These are phyloP conservation scores for Thymus quinquecostatus DNA, from an alignment of 257 asterid species.

Conservation along the genomic window DNA sequence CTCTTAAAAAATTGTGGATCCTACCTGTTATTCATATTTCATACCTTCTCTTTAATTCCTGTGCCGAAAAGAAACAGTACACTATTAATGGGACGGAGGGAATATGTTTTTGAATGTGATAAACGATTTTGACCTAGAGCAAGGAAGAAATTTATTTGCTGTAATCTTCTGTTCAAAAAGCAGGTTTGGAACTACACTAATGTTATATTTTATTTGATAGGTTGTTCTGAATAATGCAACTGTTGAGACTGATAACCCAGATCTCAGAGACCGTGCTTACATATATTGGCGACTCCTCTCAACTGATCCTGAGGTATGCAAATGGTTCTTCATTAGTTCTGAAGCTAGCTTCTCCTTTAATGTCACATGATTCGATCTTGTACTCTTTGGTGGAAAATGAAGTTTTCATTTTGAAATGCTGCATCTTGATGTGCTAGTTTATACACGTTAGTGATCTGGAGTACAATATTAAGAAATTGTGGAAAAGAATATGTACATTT, in stretches of 20 bases:
- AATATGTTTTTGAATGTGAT: constrained; percentile 20
- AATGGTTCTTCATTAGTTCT: constrained; percentile 20
- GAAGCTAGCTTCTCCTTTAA: constrained; percentile 22
- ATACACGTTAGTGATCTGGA: constrained; percentile 17
- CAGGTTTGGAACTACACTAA: constrained; percentile 23
- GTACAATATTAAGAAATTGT: constrained; percentile 1
- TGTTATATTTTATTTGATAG: constrained; percentile 43
- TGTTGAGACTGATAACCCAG: constrained; percentile 98
- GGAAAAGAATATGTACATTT: constrained; percentile 6
- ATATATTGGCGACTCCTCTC: constrained; percentile 99
- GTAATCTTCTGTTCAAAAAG: background rate
- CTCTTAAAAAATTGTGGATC: too few species aligned
- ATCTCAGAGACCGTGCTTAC: constrained; percentile 98
- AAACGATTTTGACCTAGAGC: constrained; percentile 5
- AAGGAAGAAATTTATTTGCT: constrained; percentile 3
- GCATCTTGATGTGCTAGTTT: constrained; percentile 24
- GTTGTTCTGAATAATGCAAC: constrained; percentile 98
- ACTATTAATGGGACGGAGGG: too few species aligned
- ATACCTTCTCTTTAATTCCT: too few species aligned
- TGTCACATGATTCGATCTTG: constrained; percentile 23
- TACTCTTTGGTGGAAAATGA: constrained; percentile 24
- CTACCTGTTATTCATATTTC: too few species aligned
- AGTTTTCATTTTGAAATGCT: constrained; percentile 11
- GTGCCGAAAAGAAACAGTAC: too few species aligned
- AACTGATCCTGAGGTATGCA: constrained; percentile 96